Percentiles rank a stretch among this genome's conserved stretches.
phyloP scores from a whole-genome alignment of 495 filamentous ascomycete genomes.

The Lasiosphaeris hirsuta region DNA sequence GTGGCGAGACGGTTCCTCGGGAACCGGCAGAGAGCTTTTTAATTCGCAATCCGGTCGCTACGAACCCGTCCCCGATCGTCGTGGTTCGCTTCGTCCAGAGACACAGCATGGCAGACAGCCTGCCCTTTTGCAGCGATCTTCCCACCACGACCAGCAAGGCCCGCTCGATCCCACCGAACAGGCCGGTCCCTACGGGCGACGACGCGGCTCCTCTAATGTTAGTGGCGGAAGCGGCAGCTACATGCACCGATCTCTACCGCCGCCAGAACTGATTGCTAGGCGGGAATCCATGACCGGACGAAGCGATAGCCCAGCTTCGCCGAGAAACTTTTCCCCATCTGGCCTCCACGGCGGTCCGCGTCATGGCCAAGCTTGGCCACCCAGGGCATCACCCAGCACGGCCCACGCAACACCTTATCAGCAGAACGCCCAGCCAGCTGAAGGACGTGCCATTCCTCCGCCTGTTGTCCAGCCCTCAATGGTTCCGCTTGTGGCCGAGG shows the following conservation, averaged over 20 bases:
- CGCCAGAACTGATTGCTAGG: slow-evolving; percentile 42
- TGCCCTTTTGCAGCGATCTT: slow-evolving; percentile 70
- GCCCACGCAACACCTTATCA: slow-evolving; percentile 45
- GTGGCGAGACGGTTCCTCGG: slow-evolving; percentile 65
- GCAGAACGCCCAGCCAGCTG: slow-evolving; percentile 32
- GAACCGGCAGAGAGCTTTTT: slow-evolving; percentile 71
- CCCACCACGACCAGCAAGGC: slow-evolving; percentile 51
- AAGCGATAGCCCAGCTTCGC: slow-evolving; percentile 47
- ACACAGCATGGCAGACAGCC: slow-evolving; percentile 63
- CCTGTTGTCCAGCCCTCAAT: slow-evolving; percentile 22
- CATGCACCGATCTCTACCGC: slow-evolving; percentile 43
- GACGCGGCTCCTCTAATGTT: slow-evolving; percentile 89
- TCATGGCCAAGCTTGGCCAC: slow-evolving; percentile 45
- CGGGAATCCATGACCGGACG: slow-evolving; percentile 44
- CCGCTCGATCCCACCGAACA: slow-evolving; percentile 80
- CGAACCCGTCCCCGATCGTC: slow-evolving; percentile 80
- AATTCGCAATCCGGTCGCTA: slow-evolving; percentile 94
- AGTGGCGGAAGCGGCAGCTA: slow-evolving; percentile 82
- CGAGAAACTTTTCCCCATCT: slow-evolving; percentile 42
- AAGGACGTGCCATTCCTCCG: slow-evolving; percentile 30
- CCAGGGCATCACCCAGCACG: slow-evolving; percentile 47
- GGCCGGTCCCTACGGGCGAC: slow-evolving; percentile 69
- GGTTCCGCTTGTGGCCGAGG: slow-evolving; percentile 44
- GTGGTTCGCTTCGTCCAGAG: slow-evolving; percentile 57
- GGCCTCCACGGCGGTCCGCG: slow-evolving; percentile 27